Conservation (phyloP, 768 basidiomycete genomes). For the Lactarius tabidus region DNA sequence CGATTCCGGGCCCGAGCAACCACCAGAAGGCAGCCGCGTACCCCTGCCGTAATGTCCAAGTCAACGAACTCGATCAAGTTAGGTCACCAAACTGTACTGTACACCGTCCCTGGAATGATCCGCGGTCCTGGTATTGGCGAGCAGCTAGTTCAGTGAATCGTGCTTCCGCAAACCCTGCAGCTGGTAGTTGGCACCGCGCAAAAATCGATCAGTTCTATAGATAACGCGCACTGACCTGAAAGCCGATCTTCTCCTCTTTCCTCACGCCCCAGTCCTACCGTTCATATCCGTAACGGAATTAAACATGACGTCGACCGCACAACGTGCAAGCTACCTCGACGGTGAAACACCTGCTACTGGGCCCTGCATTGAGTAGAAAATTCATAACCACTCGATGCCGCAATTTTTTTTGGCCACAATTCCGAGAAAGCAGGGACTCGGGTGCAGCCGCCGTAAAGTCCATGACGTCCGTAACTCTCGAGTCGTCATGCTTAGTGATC, state of each 20-base stretch:
- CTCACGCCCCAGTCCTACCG: constrained; percentile 34
- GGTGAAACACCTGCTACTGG: constrained; percentile 50
- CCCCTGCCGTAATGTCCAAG: constrained; percentile 49
- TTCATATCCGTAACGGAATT: constrained; percentile 48
- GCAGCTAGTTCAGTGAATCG: constrained; percentile 54
- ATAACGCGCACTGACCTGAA: constrained; percentile 42
- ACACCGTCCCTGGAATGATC: constrained; percentile 36
- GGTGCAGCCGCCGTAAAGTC: constrained; percentile 46
- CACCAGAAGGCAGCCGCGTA: constrained; percentile 53
- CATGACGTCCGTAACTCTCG: constrained; percentile 38
- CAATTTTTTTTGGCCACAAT: background rate
- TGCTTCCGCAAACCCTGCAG: constrained; percentile 46
- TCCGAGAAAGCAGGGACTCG: constrained; percentile 22
- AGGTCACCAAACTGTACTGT: constrained; percentile 54
- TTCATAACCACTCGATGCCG: constrained; percentile 42
- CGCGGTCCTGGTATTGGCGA: constrained; percentile 56
- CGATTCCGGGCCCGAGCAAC: constrained; percentile 50
- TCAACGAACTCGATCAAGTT: constrained; percentile 50
- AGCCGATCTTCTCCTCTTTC: background rate
- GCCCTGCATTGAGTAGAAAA: constrained; percentile 48
- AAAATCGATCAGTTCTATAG: constrained; percentile 50
- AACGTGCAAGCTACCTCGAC: constrained; percentile 48
- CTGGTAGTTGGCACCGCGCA: constrained; percentile 53
- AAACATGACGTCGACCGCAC: constrained; percentile 47
- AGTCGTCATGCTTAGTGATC: constrained; percentile 54